phyloP scores from a whole-genome alignment of 2,329 filamentous ascomycete genomes.

The Aspergillus sp. region DNA sequence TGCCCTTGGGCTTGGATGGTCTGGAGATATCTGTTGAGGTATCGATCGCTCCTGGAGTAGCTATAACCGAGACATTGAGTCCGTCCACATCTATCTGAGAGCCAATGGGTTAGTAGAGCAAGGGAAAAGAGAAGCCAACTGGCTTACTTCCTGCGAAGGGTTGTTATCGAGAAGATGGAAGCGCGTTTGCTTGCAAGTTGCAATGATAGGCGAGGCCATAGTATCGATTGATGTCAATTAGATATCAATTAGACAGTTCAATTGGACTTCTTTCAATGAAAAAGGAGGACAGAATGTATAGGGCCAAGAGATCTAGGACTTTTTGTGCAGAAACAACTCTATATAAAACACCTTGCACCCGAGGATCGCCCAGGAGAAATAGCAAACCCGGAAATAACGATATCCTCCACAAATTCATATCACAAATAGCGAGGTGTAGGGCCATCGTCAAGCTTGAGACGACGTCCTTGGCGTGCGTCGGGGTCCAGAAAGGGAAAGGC shows the following conservation, averaged over 20 bases:
- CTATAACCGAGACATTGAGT: conserved; percentile 59
- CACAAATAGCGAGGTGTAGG: no score
- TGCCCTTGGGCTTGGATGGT: conserved; percentile 27
- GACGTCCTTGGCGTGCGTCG: conserved; percentile 6
- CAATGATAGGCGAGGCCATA: conserved; percentile 41
- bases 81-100: conserved; percentile 62
- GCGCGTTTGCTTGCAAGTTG: conserved; percentile 61
- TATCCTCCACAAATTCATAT: no score
- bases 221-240: background rate
- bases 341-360: no score
- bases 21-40: conserved; percentile 14
- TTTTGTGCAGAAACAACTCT: no score
- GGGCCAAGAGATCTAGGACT: background rate
- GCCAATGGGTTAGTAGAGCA: background rate
- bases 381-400: no score
- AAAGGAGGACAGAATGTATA: background rate
- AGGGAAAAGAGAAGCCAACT: background rate
- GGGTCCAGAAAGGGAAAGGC: conserved; percentile 20
- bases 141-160: conserved; percentile 47
- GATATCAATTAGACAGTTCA: background rate
- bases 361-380: no score
- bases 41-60: conserved; percentile 6
- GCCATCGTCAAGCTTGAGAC: no score
- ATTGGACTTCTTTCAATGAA: background rate
- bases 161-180: conserved; percentile 55